Evolutionary conservation across 768 basidiomycete species (phyloP), one percentile per base, ranked within the genome.

Genomic region (Pulveroboletus sp.): DNA sequence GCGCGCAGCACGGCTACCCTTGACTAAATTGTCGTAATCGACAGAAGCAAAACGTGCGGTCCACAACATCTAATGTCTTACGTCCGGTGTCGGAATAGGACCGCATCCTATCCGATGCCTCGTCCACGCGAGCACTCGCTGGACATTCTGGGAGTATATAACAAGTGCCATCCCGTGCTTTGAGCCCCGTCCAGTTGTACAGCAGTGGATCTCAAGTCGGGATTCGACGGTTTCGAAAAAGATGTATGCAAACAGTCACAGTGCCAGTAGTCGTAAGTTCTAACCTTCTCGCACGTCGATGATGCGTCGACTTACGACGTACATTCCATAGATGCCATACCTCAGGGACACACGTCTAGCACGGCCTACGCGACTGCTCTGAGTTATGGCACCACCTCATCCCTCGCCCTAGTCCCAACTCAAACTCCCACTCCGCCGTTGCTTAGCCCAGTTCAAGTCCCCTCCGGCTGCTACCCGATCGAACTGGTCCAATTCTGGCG

Each of bases 401-500:
- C 21, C 26, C 21, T 33, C 12, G 9, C 24, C 43, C 14, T 26
- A 0, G 32, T 21, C 3, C 39, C 9, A 24, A 38, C 35, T 3
- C 46, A 33, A n/a, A 41, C 33, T 7, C 46, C 37, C 18, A 41
- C 46, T 2, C 54, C 57, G 3, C 42, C 46, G 9, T 28, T 39
- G 37, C 54, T 57, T 7, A 27, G 8, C 12, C 45, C 52, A 2
- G 51, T 64, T 21, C 54, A 38, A 14, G 60, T 62, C 15, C 62
- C 62, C 0, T 26, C 52, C 0, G 56, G 56, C 1, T 53, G 44
- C 45, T 57, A 57, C 51, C 45, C 61, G 5, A 51, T 69, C 53
- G 65, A 64, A 14, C 51, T 68, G 39, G 50, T 46, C 43, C 68
- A 69, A 33, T 69, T 68, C 47, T 69, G 61, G 61, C 68, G 54